phyloP scores from a whole-genome alignment of 768 basidiomycete genomes.

The Calocybe gangraenosa region DNA sequence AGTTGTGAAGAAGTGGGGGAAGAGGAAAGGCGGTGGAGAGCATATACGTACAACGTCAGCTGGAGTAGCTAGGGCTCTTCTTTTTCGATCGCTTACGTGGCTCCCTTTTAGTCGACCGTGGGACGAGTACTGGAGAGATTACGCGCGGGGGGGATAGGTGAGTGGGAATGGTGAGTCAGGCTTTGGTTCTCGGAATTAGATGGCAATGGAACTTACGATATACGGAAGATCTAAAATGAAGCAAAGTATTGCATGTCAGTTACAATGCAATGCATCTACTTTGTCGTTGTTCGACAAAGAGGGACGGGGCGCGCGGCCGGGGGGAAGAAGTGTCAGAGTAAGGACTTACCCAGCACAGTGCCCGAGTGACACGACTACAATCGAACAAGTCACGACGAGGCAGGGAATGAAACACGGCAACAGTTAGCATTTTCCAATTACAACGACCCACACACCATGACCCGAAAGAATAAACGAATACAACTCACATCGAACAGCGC shows the following conservation, averaged over 20 bases:
- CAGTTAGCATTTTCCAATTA: background rate
- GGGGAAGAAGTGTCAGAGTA: no score
- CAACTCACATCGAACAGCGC: constrained; percentile 50
- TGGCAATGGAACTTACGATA: constrained; percentile 29
- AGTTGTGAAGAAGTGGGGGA: background rate
- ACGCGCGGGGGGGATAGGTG: background rate
- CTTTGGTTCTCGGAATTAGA: background rate
- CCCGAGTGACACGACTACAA: constrained; percentile 51
- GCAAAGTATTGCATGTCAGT: no score
- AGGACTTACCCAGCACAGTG: constrained; percentile 40
- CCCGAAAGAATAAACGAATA: no score
- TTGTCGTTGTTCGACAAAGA: no score
- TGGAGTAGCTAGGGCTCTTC: constrained; percentile 43
- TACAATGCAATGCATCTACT: no score
- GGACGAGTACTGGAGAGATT: constrained; percentile 47
- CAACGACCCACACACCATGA: background rate
- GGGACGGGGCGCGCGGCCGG: no score
- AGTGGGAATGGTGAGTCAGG: background rate
- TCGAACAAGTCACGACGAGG: no score
- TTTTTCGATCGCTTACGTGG: constrained; percentile 30
- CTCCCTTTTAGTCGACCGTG: constrained; percentile 47
- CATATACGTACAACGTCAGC: constrained; percentile 64
- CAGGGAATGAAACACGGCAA: background rate
- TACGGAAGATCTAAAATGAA: constrained; percentile 49
- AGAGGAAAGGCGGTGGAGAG: constrained; percentile 1